phyloP scores from a whole-genome alignment of 2,329 filamentous ascomycete species.

The Ophiostoma ulmi region DNA sequence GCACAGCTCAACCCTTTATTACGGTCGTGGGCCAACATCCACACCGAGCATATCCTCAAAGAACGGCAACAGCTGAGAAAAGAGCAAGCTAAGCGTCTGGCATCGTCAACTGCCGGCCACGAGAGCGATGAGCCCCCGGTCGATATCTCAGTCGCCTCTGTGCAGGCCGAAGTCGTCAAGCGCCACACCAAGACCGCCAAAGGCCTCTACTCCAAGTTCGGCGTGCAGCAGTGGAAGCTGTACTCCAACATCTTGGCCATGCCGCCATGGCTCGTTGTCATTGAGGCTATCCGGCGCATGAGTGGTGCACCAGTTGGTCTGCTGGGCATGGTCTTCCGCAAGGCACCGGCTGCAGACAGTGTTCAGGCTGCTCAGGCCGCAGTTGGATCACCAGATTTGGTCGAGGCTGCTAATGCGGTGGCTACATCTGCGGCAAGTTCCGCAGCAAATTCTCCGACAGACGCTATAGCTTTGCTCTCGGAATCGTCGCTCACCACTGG shows the following conservation, averaged over 20 bases:
- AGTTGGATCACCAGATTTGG: constrained; percentile 10
- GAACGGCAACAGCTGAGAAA: constrained; percentile 23
- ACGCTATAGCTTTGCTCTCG: not conserved
- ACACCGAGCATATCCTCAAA: constrained; percentile 28
- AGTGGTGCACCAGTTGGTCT: constrained; percentile 39
- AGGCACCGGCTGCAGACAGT: constrained; percentile 4
- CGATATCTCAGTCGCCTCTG: not conserved
- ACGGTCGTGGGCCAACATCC: constrained; percentile 35
- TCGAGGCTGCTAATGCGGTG: not conserved
- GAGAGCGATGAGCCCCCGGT: not conserved
- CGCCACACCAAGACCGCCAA: constrained; percentile 29
- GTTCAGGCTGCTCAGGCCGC: constrained; percentile 15
- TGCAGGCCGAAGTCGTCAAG: constrained; percentile 30
- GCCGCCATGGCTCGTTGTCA: constrained; percentile 47
- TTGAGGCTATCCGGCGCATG: constrained; percentile 48
- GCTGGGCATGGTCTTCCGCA: constrained; percentile 34
- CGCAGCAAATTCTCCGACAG: constrained; percentile 4
- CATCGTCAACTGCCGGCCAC: not conserved
- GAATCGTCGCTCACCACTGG: constrained; percentile 42
- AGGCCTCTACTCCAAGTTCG: constrained; percentile 34
- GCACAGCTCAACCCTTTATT: constrained; percentile 33
- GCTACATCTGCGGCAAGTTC: not conserved
- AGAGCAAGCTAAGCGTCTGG: not conserved
- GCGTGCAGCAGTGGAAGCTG: constrained; percentile 46
- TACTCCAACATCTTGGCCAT: constrained; percentile 39